Evolutionary conservation across 148 eudicot genomes (phyloP).

Genomic region (Hydrangea macrophylla): DNA sequence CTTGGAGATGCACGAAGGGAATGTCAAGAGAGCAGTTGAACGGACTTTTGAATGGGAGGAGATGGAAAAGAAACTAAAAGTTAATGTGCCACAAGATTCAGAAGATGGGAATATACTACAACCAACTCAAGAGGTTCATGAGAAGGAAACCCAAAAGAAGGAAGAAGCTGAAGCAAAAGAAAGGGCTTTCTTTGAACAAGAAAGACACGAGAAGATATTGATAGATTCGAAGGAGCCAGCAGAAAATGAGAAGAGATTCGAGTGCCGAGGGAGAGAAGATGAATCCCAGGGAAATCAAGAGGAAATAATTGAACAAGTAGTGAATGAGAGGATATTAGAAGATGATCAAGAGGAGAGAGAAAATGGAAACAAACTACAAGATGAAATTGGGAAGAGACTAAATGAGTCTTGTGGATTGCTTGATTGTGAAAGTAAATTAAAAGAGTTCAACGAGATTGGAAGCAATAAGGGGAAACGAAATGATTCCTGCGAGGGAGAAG

Average conservation of each 20-base stretch:
- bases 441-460: slow-evolving; percentile 20
- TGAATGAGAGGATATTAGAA: slow-evolving; percentile 16
- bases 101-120: slow-evolving; percentile 18
- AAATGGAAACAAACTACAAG: slow-evolving; percentile 16
- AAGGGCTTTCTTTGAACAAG: slow-evolving; percentile 15
- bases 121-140: slow-evolving; percentile 20
- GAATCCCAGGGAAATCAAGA: too few species aligned
- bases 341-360: slow-evolving; percentile 22
- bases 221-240: too few species aligned
- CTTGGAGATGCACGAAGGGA: slow-evolving; percentile 30
- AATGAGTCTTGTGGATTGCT: slow-evolving; percentile 26
- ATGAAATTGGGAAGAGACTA: slow-evolving; percentile 24
- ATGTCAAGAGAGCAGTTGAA: slow-evolving; percentile 17
- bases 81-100: slow-evolving; percentile 15
- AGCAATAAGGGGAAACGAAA: slow-evolving; percentile 15
- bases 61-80: slow-evolving; percentile 22
- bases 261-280: too few species aligned
- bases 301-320: slow-evolving; percentile 24
- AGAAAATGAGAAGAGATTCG: too few species aligned
- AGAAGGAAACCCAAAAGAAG: slow-evolving; percentile 13
- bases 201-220: slow-evolving; percentile 17
- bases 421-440: slow-evolving; percentile 21
- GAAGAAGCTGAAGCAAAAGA: slow-evolving; percentile 21
- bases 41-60: slow-evolving; percentile 22
- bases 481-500: slow-evolving; percentile 17